These are phyloP conservation scores for Epichloe bromicola DNA, from an alignment of 2,329 filamentous ascomycete species.

Conservation along the genomic window DNA sequence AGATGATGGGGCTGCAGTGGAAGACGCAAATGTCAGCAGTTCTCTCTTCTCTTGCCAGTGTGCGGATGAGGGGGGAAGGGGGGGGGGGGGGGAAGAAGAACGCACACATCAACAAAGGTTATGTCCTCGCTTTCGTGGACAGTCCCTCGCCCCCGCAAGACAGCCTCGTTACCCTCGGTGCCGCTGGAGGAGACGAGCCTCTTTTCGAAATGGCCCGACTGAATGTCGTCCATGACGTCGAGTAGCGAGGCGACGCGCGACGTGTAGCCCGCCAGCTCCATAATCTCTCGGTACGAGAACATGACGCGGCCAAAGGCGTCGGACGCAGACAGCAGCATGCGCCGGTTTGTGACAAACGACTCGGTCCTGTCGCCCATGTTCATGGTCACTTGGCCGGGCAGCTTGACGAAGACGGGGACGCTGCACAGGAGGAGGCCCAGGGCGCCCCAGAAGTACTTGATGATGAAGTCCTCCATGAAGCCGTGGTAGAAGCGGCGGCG, in stretches of 20 bases:
- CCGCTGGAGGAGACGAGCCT: slow-evolving; percentile 83
- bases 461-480: slow-evolving; percentile 99
- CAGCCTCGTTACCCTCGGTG: slow-evolving; percentile 67
- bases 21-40: no score
- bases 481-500: slow-evolving; percentile 86
- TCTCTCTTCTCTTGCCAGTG: background rate
- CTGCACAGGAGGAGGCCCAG: slow-evolving; percentile 84
- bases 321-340: slow-evolving; percentile 83
- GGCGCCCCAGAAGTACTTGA: slow-evolving; percentile 98
- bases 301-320: slow-evolving; percentile 93
- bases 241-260: slow-evolving; percentile 80
- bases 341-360: slow-evolving; percentile 84
- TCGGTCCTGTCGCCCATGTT: slow-evolving; percentile 61
- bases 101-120: slow-evolving; percentile 67
- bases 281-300: slow-evolving; percentile 97
- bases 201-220: slow-evolving; percentile 86
- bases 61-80: background rate
- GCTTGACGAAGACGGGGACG: slow-evolving; percentile 88
- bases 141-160: slow-evolving; percentile 69
- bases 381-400: slow-evolving; percentile 54
- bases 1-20: slow-evolving; percentile 64
- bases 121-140: slow-evolving; percentile 76
- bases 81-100: no score
- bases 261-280: slow-evolving; percentile 89
- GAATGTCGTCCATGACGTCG: slow-evolving; percentile 89